Evolutionary conservation across 1,284 basidiomycete species (phyloP), one percentile per base, ranked within the genome.

Genomic region (Leccinum idahoense): DNA sequence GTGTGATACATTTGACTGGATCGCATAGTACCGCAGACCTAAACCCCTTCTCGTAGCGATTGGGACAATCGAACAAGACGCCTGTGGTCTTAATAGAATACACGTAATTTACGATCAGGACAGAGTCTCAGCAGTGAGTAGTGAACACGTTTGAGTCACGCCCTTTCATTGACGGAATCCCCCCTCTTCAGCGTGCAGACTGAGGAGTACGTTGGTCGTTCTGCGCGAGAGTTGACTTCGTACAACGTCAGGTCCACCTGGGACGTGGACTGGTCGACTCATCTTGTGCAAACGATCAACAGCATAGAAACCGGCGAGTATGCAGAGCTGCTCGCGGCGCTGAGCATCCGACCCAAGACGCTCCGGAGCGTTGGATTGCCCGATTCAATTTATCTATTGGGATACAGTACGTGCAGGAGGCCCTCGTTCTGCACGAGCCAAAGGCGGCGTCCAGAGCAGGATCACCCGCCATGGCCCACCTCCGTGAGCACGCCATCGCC

Each of bases 101-200:
- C 86, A 88, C 67, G 86, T 88, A 2, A 81, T 88, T 15, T 88
- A 86, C 0, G 87, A 88, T 69, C 77, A 85, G 20, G 86, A 88
- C 69, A 80, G 84, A 8, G 76, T 86, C 5, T 82, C 85, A 1
- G 53, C 84, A 86, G 86, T 87, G 69, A 72, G 85, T 76, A 46
- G 3, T 8, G 41, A n/a, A 15, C 41, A 7, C 15, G 15, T 44
- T n/a, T 32, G 41, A 44, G 15, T 44, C 7, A n/a, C 41, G 15
- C 15, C 15, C 6, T 44, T 44, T 44, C 41, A n/a, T 44, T 44
- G 15, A n/a, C 39, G 5, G 14, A 8, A 44, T 44, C 1, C 12
- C 14, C 14, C 41, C 32, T 7, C 32, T 59, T 14, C 49, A 87
- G 86, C 63, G 81, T 87, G 8, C 78, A 79, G 10, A 88, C 86